A percentile compares a stretch with the other conserved stretches of the same genome.
Conservation (phyloP, 345 rosid genomes). For the Viola odorata region DNA sequence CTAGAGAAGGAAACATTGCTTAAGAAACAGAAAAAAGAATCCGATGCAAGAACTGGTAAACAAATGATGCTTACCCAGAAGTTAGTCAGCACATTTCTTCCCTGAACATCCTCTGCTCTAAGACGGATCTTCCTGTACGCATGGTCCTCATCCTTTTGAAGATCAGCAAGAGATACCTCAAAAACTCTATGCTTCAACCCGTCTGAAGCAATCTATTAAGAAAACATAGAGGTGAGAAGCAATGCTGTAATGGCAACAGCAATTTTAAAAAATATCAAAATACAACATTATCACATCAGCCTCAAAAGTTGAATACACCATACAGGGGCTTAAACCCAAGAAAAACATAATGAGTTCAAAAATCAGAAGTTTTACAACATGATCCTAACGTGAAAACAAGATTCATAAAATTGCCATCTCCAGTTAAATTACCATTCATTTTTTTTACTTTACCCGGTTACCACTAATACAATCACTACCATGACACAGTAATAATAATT, state of each 20-base stretch:
- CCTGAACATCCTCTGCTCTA: constrained; percentile 98
- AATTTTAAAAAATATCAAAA: not conserved
- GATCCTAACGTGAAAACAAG: no score
- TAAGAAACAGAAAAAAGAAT: not conserved
- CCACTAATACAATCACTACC: no score
- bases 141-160: constrained; percentile 77
- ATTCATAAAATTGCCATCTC: no score
- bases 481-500: no score
- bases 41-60: not conserved
- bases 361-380: no score
- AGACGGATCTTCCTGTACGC: constrained; percentile 90
- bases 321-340: no score
- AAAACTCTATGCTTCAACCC: constrained; percentile 88
- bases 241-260: no score
- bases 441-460: no score
- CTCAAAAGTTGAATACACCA: no score
- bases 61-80: constrained; percentile 16
- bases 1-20: not conserved
- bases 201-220: constrained; percentile 83
- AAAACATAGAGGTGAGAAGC: not conserved
- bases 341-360: no score
- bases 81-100: constrained; percentile 34
- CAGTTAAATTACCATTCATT: no score
- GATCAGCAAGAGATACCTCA: constrained; percentile 90
- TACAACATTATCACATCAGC: not conserved